Conservation (phyloP, 2,329 filamentous ascomycete genomes). For the Ascochyta clinopodiicola region DNA sequence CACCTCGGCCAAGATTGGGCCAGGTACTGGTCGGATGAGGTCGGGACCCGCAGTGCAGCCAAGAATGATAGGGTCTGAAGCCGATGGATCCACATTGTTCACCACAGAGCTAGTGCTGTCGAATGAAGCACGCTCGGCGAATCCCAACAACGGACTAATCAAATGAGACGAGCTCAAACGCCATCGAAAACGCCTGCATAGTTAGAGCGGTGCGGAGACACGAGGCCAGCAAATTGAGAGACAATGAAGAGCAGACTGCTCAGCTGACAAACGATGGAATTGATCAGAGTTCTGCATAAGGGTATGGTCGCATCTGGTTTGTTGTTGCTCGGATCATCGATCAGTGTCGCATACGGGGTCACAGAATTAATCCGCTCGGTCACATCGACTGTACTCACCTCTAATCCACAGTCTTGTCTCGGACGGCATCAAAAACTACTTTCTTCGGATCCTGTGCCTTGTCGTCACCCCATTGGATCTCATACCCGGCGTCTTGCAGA, state of each 20-base stretch:
- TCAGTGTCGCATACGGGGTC: background rate
- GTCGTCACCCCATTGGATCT: conserved; percentile 32
- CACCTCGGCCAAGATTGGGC: no score
- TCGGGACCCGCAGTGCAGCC: no score
- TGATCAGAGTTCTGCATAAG: background rate
- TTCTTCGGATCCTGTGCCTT: conserved; percentile 27
- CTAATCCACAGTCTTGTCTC: conserved; percentile 9
- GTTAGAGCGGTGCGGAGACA: no score
- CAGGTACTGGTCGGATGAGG: no score
- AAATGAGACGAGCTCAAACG: no score
- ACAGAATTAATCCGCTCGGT: background rate
- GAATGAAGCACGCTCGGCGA: no score
- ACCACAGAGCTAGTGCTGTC: no score
- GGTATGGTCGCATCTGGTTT: background rate
- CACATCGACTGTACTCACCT: background rate
- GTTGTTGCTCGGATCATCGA: background rate
- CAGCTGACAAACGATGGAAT: background rate
- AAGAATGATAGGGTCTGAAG: no score
- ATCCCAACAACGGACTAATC: no score
- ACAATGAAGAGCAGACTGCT: background rate
- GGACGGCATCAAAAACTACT: conserved; percentile 9
- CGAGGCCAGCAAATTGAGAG: no score
- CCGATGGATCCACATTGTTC: no score
- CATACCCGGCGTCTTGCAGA: conserved; percentile 29
- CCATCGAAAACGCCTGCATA: no score